A percentile compares a stretch with the other conserved stretches of the same genome.
Evolutionary conservation across 2,329 filamentous ascomycete genomes (phyloP).

Genomic region (Graphiopsis chlorocephala): DNA sequence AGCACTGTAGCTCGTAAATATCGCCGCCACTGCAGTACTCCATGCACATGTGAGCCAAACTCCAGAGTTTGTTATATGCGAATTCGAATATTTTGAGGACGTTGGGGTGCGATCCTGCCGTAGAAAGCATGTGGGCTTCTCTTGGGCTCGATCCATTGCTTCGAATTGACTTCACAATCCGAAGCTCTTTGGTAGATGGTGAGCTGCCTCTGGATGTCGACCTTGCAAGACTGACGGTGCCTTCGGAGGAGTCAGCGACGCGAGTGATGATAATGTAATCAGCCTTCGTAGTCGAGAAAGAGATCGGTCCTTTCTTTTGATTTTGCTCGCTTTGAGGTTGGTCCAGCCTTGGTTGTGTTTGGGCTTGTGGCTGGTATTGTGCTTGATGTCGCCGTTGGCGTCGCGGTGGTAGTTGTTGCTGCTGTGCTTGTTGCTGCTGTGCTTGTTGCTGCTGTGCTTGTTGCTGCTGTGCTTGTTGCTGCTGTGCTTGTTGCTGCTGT

Average conservation of each 20-base stretch:
- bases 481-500: not conserved
- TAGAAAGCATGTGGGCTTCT: not conserved
- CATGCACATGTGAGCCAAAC: not conserved
- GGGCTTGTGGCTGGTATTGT: not conserved
- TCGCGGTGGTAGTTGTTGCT: not conserved
- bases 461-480: not conserved
- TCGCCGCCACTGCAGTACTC: conserved; percentile 27
- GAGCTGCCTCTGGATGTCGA: not conserved
- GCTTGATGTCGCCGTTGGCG: not conserved
- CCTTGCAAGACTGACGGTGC: not conserved
- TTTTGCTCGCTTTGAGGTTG: not conserved
- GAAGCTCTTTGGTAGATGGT: not conserved
- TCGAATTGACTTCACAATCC: not conserved
- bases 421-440: not conserved
- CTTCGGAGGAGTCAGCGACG: not conserved
- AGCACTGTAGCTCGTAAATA: conserved; percentile 18
- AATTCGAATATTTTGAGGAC: not conserved
- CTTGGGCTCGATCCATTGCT: not conserved
- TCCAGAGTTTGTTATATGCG: not conserved
- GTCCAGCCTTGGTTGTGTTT: not conserved
- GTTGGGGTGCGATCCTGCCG: not conserved
- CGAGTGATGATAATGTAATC: not conserved
- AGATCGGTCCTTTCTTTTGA: not conserved
- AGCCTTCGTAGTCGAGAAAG: not conserved
- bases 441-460: not conserved